Conservation (phyloP, 768 basidiomycete genomes). For the Pleurotus salmoneostramineus region DNA sequence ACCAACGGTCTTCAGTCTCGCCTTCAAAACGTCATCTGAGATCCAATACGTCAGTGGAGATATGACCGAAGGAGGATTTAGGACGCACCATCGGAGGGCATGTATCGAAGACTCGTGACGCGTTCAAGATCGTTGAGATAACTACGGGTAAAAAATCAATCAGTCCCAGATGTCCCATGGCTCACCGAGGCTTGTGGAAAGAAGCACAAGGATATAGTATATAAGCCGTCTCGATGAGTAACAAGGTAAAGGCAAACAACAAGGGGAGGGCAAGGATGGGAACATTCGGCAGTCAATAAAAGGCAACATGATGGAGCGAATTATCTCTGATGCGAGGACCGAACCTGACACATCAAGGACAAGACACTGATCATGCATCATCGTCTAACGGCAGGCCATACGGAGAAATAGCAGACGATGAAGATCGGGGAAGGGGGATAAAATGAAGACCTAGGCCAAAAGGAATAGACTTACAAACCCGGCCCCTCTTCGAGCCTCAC, state of each 20-base stretch:
- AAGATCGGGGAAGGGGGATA: background rate
- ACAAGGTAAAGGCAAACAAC: conserved; percentile 4
- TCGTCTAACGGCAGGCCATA: background rate
- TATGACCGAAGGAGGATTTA: background rate
- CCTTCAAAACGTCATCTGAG: conserved; percentile 72
- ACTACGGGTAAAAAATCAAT: conserved; percentile 28
- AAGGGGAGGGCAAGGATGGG: background rate
- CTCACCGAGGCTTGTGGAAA: background rate
- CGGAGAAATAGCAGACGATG: background rate
- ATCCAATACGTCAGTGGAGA: background rate
- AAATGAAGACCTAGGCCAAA: background rate
- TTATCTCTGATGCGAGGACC: background rate
- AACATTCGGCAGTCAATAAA: background rate
- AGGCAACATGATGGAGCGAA: conserved; percentile 1
- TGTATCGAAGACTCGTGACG: conserved; percentile 56
- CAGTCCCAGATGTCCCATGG: background rate
- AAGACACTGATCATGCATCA: background rate
- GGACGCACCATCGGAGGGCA: conserved; percentile 62
- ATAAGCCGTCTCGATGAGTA: background rate
- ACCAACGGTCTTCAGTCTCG: conserved; percentile 73
- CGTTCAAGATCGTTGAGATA: conserved; percentile 69
- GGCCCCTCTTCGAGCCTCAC: conserved; percentile 67
- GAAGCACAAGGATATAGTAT: background rate
- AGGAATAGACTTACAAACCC: conserved; percentile 59
- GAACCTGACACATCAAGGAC: background rate